Conservation (phyloP, 1,284 basidiomycete species). For the Boletus austroedulis region DNA sequence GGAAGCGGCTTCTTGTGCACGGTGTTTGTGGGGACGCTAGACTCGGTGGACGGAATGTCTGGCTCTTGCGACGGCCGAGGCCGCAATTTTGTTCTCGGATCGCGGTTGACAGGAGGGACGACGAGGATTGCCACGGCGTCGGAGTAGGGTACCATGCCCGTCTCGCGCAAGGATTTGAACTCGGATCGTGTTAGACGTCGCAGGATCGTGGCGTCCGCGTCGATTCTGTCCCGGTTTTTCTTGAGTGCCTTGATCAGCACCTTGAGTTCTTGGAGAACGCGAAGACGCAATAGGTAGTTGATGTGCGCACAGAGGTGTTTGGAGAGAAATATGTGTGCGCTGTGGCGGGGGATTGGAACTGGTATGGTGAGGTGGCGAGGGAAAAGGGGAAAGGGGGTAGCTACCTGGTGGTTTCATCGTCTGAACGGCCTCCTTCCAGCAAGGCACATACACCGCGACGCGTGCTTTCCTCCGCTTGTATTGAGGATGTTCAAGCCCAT, state of each 20-base stretch:
- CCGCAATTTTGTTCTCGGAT: slow-evolving; percentile 47
- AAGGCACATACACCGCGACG: slow-evolving; percentile 51
- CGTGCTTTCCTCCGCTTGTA: slow-evolving; percentile 49
- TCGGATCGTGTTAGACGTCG: slow-evolving; percentile 63
- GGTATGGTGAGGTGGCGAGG: slow-evolving; percentile 7
- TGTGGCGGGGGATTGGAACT: slow-evolving; percentile 36
- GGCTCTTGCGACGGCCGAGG: slow-evolving; percentile 41
- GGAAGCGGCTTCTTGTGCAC: slow-evolving; percentile 31
- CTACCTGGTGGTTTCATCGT: slow-evolving; percentile 37
- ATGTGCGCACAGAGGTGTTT: slow-evolving; percentile 52
- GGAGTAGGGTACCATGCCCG: slow-evolving; percentile 47
- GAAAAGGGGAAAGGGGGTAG: slow-evolving; percentile 2
- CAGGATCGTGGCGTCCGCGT: slow-evolving; percentile 39
- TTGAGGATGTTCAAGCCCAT: slow-evolving; percentile 64
- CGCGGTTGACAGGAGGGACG: slow-evolving; percentile 64
- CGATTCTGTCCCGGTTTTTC: background rate
- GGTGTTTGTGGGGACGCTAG: background rate
- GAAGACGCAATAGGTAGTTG: slow-evolving; percentile 61
- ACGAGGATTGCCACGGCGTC: slow-evolving; percentile 62
- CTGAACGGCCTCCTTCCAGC: slow-evolving; percentile 51
- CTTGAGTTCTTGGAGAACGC: slow-evolving; percentile 70
- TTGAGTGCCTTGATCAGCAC: slow-evolving; percentile 42
- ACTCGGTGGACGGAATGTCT: slow-evolving; percentile 24
- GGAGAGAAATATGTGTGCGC: slow-evolving; percentile 35
- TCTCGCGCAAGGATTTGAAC: slow-evolving; percentile 48